Percentiles rank a stretch among this genome's conserved stretches.
These are phyloP conservation scores for Solanum dulcamara DNA, from an alignment of 257 asterid genomes.

Conservation along the genomic window DNA sequence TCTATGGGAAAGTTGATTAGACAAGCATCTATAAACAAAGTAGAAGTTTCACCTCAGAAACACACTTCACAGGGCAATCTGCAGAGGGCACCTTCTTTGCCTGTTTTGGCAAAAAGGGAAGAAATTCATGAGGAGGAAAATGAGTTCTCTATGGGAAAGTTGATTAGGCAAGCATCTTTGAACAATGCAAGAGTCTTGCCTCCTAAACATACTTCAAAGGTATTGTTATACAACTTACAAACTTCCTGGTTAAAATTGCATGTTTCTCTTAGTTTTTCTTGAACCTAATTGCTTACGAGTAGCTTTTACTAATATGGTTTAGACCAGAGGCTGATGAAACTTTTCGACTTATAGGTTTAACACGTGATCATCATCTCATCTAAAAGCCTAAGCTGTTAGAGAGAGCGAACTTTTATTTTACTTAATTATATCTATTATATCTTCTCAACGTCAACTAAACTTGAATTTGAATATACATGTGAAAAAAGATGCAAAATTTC, in stretches of 20 bases:
- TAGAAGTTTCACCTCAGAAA: background rate
- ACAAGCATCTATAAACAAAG: slow-evolving; percentile 44
- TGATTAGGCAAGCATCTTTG: slow-evolving; percentile 56
- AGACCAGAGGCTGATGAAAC: rapidly evolving
- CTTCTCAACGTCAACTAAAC: background rate
- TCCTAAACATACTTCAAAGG: slow-evolving; percentile 21
- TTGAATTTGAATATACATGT: background rate
- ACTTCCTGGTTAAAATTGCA: background rate
- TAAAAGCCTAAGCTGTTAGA: too few species aligned
- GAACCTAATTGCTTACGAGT: background rate
- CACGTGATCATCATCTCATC: background rate
- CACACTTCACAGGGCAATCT: background rate
- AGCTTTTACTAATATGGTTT: background rate
- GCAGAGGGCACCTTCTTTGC: slow-evolving; percentile 14
- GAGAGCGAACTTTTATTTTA: background rate
- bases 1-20: slow-evolving; percentile 45
- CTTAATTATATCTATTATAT: background rate
- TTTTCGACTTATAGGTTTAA: background rate
- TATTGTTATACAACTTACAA: background rate
- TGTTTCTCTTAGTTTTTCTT: background rate
- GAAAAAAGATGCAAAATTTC: background rate
- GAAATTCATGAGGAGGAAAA: slow-evolving; percentile 17
- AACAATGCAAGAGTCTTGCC: background rate
- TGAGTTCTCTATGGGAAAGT: slow-evolving; percentile 46
- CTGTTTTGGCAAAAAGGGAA: slow-evolving; percentile 13